Evolutionary conservation across 2,329 filamentous ascomycete species (phyloP).

Genomic region (Sclerotinia subarctica): DNA sequence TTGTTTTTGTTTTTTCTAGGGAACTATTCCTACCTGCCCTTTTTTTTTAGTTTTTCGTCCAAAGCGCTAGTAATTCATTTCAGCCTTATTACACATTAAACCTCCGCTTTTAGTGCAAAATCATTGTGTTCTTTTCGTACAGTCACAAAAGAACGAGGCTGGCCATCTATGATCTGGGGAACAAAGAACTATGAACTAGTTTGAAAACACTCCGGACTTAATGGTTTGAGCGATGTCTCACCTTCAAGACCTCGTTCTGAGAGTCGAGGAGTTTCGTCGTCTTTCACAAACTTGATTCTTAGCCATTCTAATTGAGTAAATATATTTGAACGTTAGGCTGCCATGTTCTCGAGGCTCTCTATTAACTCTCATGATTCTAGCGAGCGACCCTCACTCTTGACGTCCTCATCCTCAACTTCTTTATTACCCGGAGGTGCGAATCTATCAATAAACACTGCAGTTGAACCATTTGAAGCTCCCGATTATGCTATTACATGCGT

Average conservation of each 20-base stretch:
- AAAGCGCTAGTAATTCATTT: background rate
- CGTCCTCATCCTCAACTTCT: background rate
- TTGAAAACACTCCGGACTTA: background rate
- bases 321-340: background rate
- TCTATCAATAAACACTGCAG: background rate
- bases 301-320: background rate
- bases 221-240: background rate
- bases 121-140: background rate
- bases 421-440: background rate
- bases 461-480: background rate
- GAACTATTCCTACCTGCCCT: background rate
- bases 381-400: conserved; percentile 1
- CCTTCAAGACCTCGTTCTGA: background rate
- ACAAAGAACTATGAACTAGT: conserved; percentile 4
- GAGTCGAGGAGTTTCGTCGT: background rate
- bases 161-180: background rate
- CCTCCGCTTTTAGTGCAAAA: background rate
- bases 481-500: conserved; percentile 5
- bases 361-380: conserved; percentile 8
- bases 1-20: background rate
- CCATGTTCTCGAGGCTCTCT: conserved; percentile 14
- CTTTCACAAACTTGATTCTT: too few species aligned
- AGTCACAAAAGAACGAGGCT: background rate
- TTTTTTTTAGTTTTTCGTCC: background rate
- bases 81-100: background rate